Percentiles rank a stretch among this genome's conserved stretches.
phyloP scores from a whole-genome alignment of 2,329 filamentous ascomycete genomes.

The Macroventuria anomochaeta region DNA sequence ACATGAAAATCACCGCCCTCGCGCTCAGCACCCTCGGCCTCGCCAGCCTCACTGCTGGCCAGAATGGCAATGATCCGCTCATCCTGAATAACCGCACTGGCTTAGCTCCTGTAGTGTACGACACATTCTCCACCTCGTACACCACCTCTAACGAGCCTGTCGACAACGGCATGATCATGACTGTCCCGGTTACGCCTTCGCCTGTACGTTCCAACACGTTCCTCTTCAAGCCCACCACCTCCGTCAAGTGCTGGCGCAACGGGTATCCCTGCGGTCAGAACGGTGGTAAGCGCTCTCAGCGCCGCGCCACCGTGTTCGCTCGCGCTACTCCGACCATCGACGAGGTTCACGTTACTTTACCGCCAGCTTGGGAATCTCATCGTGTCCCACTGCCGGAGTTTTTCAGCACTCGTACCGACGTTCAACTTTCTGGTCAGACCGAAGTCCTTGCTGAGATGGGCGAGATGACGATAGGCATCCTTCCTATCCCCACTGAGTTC shows the following conservation, averaged over 20 bases:
- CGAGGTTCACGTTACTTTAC: no score
- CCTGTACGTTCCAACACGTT: not conserved
- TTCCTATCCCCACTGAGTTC: not conserved
- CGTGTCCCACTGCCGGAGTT: not conserved
- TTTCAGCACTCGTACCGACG: not conserved
- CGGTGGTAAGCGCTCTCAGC: slow-evolving; percentile 1
- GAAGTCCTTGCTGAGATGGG: not conserved
- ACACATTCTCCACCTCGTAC: not conserved
- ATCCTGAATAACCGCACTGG: slow-evolving; percentile 5
- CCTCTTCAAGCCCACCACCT: not conserved
- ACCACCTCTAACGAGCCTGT: not conserved
- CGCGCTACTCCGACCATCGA: not conserved
- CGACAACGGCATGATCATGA: not conserved
- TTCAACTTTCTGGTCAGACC: not conserved
- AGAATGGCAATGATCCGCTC: slow-evolving; percentile 10
- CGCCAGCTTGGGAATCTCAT: not conserved
- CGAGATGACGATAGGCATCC: not conserved
- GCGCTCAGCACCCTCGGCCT: not conserved
- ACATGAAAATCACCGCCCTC: slow-evolving; percentile 3
- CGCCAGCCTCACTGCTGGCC: not conserved
- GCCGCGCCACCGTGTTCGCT: not conserved
- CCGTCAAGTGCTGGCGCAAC: slow-evolving; percentile 6
- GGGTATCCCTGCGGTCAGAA: slow-evolving; percentile 6
- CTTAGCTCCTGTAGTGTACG: slow-evolving; percentile 1
- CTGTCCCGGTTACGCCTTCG: not conserved